Base-by-base conservation (phyloP, 176 grass and related monocot genomes). In the Cenchrus fungigraminus region DNA sequence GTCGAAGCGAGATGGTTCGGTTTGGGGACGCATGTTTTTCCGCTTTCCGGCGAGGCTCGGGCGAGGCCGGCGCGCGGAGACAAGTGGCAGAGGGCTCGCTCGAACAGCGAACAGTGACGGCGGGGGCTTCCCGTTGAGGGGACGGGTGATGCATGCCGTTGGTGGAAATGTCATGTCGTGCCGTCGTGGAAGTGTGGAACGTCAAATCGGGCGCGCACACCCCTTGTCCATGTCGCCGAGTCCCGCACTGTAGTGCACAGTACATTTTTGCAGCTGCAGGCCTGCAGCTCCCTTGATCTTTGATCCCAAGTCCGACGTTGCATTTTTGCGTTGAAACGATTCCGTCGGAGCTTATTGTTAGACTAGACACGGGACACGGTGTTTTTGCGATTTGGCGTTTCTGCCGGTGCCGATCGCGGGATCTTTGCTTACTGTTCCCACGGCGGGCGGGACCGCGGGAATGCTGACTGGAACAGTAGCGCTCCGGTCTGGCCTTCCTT, bases 11-110 rank as follows among this genome's bases (percentile, higher is more conserved):
- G 17, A 42, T 62, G 72, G 44, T 76, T 87, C 73, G 11, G 79
- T 31, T 76, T 62, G 69, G 51, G 63, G 43, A 62, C 62, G n/a
- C 62, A 68, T 61, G 72, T 69, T 69, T 25, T 25, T 42, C 51
- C 6, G 29, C 6, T 72, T 47, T 50, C 45, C 13, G 70, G 43
- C 6, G 20, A 29, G 68, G 42, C 22, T 25, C 65, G 68, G 29
- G 32, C 34, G 44, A 44, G 47, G 15, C 50, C n/a, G 61, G 15
- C 17, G 51, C 71, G 25, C 37, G 9, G 42, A 10, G 62, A 58
- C 52, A 25, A 28, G 3, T 44, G 46, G 19, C 28, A 29, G 58
- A 29, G 58, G 61, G 9, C 6, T 31, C 29, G 9, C 6, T 17
- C 29, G 29, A 68, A 66, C 10, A 52, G 77, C 29, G 45, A 7